phyloP scores from a whole-genome alignment of 345 rosid species.

The Populus nigra region DNA sequence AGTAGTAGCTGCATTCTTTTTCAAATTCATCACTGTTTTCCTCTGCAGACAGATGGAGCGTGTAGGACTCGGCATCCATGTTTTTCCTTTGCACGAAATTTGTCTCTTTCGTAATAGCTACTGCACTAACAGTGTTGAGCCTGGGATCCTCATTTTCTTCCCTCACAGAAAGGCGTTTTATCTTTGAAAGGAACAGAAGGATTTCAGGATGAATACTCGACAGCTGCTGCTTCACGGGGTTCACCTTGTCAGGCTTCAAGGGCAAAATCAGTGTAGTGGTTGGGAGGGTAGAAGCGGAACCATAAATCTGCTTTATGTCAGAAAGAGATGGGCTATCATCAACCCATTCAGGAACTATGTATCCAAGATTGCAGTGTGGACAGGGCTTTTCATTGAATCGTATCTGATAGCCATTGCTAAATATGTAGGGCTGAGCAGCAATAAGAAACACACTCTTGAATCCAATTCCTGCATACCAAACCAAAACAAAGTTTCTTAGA shows the following conservation, averaged over 20 bases:
- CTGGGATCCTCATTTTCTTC: conserved; percentile 47
- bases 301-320: conserved; percentile 51
- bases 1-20: conserved; percentile 49
- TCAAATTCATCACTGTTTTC: conserved; percentile 22
- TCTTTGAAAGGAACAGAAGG: conserved; percentile 59
- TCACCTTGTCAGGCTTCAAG: conserved; percentile 57
- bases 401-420: conserved; percentile 47
- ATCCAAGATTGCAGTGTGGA: conserved; percentile 50
- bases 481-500: background rate
- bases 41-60: conserved; percentile 49
- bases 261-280: conserved; percentile 63
- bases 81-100: conserved; percentile 55
- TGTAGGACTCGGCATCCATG: conserved; percentile 67
- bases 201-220: conserved; percentile 67
- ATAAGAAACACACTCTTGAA: conserved; percentile 56
- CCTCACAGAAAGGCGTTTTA: conserved; percentile 61
- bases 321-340: conserved; percentile 43
- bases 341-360: conserved; percentile 79
- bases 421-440: conserved; percentile 50
- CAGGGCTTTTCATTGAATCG: background rate
- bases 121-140: conserved; percentile 39
- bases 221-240: conserved; percentile 67
- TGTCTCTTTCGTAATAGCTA: conserved; percentile 57
- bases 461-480: conserved; percentile 15
- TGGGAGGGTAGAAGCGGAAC: conserved; percentile 45